Percentiles rank a stretch among this genome's conserved stretches.
These are phyloP conservation scores for Postia placenta DNA, from an alignment of 768 basidiomycete genomes.

Conservation along the genomic window DNA sequence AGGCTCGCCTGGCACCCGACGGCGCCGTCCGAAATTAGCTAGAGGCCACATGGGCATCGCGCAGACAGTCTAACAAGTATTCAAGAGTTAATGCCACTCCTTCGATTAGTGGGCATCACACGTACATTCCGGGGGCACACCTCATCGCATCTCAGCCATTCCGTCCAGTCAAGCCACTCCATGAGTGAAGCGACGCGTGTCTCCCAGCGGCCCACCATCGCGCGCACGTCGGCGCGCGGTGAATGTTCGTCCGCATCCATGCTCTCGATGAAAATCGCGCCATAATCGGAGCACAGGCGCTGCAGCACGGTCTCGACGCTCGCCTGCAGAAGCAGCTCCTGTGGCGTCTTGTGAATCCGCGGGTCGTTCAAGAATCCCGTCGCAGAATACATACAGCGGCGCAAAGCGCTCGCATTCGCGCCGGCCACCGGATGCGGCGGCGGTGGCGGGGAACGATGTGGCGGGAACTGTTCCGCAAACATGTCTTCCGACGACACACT, in stretches of 20 bases:
- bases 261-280: conserved; percentile 5
- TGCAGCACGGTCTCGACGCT: conserved; percentile 3
- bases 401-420: background rate
- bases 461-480: background rate
- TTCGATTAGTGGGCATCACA: background rate
- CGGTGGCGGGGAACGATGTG: background rate
- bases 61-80: background rate
- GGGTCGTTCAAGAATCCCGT: background rate
- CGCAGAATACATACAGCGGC: conserved; percentile 5
- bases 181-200: conserved; percentile 1
- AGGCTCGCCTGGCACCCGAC: too few relatives aligned
- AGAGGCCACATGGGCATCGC: conserved; percentile 5
- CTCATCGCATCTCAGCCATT: conserved; percentile 5
- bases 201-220: background rate
- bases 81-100: background rate
- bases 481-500: background rate
- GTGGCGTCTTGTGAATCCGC: background rate
- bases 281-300: conserved; percentile 3
- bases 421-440: background rate
- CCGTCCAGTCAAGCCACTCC: conserved; percentile 9
- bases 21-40: background rate
- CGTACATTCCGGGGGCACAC: conserved; percentile 4
- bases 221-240: background rate
- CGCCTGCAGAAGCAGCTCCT: conserved; percentile 1
- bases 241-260: conserved; percentile 3